phyloP scores from a whole-genome alignment of 2,329 filamentous ascomycete species.

The Blastomyces percursus region DNA sequence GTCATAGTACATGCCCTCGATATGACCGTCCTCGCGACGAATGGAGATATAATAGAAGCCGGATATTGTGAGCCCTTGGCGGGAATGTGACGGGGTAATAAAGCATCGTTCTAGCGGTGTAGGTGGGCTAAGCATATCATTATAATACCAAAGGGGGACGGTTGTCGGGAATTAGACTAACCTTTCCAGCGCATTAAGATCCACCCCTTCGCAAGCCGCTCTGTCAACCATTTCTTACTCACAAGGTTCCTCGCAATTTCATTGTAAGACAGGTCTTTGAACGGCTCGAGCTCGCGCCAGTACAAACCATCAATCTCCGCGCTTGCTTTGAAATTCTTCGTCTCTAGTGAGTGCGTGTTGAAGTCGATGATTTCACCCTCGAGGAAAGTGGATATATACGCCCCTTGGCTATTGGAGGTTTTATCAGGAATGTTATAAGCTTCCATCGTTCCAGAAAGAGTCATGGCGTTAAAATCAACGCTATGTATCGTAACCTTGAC shows the following conservation, averaged over 20 bases:
- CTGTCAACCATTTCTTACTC: constrained; percentile 36
- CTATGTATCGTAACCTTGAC: constrained; percentile 56
- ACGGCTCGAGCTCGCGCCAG: constrained; percentile 40
- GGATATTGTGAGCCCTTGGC: constrained; percentile 39
- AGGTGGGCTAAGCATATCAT: not conserved
- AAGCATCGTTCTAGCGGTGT: constrained; percentile 35
- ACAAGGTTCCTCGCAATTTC: constrained; percentile 36
- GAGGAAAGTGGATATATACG: constrained; percentile 46
- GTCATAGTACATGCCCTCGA: constrained; percentile 42
- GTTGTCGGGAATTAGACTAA: constrained; percentile 15
- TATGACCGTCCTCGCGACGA: constrained; percentile 34
- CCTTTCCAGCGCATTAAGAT: constrained; percentile 44
- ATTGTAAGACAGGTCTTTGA: constrained; percentile 35
- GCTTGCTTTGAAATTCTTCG: constrained; percentile 38
- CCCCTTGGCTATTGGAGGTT: constrained; percentile 31
- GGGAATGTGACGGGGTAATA: constrained; percentile 37
- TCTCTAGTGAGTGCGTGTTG: constrained; percentile 38
- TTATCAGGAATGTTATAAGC: constrained; percentile 55
- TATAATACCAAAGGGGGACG: not conserved
- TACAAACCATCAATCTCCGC: constrained; percentile 38
- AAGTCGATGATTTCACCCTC: constrained; percentile 62
- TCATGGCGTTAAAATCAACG: constrained; percentile 51
- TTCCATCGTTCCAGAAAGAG: constrained; percentile 57
- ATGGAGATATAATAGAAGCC: constrained; percentile 43
- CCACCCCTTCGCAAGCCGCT: constrained; percentile 34